phyloP scores from a whole-genome alignment of 164 flowering plant species.

The Berberis vulgaris region DNA sequence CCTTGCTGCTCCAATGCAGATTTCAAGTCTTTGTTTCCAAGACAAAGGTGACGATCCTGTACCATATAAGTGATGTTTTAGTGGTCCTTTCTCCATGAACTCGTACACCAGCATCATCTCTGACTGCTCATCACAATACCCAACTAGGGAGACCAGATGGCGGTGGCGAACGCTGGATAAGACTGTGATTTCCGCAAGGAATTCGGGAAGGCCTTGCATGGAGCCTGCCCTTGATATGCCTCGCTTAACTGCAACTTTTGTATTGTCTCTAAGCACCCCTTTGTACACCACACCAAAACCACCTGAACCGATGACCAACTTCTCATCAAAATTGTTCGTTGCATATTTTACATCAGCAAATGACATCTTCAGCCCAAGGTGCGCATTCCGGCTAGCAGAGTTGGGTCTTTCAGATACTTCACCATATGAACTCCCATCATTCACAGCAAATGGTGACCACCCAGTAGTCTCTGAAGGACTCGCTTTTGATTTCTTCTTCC shows the following conservation, averaged over 20 bases:
- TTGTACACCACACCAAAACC: conserved; percentile 83
- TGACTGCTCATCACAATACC: conserved; percentile 69
- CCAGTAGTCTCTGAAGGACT: conserved; percentile 32
- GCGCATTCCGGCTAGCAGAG: conserved; percentile 31
- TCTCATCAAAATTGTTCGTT: conserved; percentile 58
- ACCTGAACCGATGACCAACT: conserved; percentile 55
- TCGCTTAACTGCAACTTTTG: conserved; percentile 72
- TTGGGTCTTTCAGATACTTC: conserved; percentile 38
- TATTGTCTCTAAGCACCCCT: conserved; percentile 52
- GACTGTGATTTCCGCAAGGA: conserved; percentile 63
- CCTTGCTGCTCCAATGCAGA: conserved; percentile 22
- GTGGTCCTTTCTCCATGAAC: conserved; percentile 70
- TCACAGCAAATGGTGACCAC: conserved; percentile 50
- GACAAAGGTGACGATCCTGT: conserved; percentile 39
- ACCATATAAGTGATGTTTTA: conserved; percentile 64
- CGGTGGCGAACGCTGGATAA: conserved; percentile 48
- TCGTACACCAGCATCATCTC: conserved; percentile 85
- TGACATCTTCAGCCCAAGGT: conserved; percentile 43
- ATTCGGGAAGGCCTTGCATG: conserved; percentile 74
- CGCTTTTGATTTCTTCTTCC: conserved; percentile 35
- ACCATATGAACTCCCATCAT: conserved; percentile 50
- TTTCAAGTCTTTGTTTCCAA: conserved; percentile 33
- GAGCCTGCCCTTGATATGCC: conserved; percentile 45
- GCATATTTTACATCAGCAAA: conserved; percentile 54
- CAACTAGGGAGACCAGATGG: conserved; percentile 48